A percentile compares a stretch with the other conserved stretches of the same genome.
phyloP scores from a whole-genome alignment of 2,329 filamentous ascomycete species.

The Colletotrichum orchidophilum region DNA sequence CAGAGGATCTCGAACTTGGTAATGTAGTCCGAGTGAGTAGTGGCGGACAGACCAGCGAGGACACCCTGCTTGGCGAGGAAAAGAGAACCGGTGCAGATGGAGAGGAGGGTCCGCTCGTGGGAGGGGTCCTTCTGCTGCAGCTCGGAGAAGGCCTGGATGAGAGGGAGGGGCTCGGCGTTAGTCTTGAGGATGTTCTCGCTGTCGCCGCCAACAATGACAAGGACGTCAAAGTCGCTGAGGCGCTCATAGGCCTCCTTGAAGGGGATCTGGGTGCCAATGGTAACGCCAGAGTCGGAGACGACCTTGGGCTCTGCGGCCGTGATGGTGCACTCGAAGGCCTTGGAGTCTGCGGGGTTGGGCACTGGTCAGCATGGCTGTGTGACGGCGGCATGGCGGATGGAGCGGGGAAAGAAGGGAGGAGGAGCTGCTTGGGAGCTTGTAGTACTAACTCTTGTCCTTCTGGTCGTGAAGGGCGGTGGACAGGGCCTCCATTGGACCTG shows the following conservation, averaged over 20 bases:
- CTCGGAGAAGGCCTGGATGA: constrained; percentile 81
- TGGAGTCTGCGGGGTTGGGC: constrained; percentile 51
- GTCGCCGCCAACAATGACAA: constrained; percentile 81
- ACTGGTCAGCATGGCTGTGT: constrained; percentile 20
- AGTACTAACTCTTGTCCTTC: constrained; percentile 59
- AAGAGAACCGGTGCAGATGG: constrained; percentile 81
- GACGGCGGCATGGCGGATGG: neutral
- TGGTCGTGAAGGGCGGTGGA: constrained; percentile 61
- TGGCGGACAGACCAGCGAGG: constrained; percentile 81
- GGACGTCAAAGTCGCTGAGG: constrained; percentile 80
- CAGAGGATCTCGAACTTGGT: constrained; percentile 85
- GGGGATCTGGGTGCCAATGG: constrained; percentile 78
- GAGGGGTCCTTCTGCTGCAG: constrained; percentile 81
- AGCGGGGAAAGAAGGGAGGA: constrained; percentile 9
- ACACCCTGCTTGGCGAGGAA: constrained; percentile 81
- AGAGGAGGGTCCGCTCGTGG: constrained; percentile 83
- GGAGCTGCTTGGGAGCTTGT: neutral
- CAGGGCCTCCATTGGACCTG: constrained; percentile 64
- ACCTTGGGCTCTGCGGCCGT: constrained; percentile 63
- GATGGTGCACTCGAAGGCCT: constrained; percentile 68
- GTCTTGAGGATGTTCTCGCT: constrained; percentile 70
- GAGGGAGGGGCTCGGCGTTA: constrained; percentile 73
- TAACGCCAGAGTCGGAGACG: constrained; percentile 70
- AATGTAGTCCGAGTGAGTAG: constrained; percentile 83
- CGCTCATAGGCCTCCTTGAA: constrained; percentile 79